Evolutionary conservation across 768 basidiomycete genomes (phyloP), one percentile per base, ranked within the genome.

Genomic region (Boletellus emodensis): DNA sequence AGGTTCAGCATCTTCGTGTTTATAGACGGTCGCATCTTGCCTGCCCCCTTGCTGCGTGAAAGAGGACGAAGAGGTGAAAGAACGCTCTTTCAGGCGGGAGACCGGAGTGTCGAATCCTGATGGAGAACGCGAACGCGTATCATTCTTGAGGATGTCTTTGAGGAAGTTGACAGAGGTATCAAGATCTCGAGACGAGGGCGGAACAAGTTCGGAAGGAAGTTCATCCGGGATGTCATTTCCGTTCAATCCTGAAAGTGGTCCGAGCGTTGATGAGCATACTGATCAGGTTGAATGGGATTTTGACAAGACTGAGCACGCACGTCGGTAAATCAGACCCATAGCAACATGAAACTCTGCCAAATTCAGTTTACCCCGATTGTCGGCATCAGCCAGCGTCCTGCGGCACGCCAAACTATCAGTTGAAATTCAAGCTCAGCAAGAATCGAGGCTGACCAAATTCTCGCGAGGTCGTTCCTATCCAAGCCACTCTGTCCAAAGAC

Each of bases 331-430:
- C 48, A 98, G 75, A 46, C 90, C 93, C 95, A 99, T 99, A 0
- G 96, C 96, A 51, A 97, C 90, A 65, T 98, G 93, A 66, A 99
- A 99, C 66, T 98, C 96, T 13, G 90, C 87, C 24, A 95, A 74
- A 59, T 96, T 97, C 42, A 98, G 81, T 68, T 94, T 96, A 20
- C 96, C 96, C 20, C 93, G 85, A 69, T 98, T 92, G 53, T 94
- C 88, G 35, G 82, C 79, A 69, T 99, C 96, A 17, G 94, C 91
- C 6, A 98, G 79, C 13, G 83, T 85, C 95, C 94, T 97, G 42
- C 45, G 14, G 45, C 24, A 35, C 4, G 39, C 26, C 3, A 42
- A 1, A 51, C 50, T 20, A 10, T 44, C 18, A 18, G 47, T 48
- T 48, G 54, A 4, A 48, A n/a, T 3, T 38, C 22, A 11, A 36